Evolutionary conservation across 192 early-diverging fungal genomes (phyloP).

Genomic region (Spizellomyces sp.): DNA sequence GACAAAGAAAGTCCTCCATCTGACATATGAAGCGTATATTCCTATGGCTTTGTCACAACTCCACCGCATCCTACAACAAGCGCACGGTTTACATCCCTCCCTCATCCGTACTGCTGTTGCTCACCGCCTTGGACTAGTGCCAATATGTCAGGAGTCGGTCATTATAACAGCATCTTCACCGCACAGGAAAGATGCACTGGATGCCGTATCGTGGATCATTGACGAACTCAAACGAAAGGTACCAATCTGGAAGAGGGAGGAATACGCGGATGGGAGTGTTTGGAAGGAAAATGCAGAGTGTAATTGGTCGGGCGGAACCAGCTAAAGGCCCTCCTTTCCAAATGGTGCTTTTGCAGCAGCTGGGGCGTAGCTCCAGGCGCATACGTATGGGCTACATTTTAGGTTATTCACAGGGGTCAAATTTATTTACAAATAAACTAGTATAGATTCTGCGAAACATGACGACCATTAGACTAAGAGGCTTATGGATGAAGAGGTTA

Average conservation of each 20-base stretch:
- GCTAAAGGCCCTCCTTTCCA: too few relatives aligned
- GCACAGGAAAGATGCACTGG: constrained; percentile 77
- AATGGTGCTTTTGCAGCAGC: too few relatives aligned
- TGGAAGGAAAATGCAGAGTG: constrained; percentile 69
- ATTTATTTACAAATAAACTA: background rate
- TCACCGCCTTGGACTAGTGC: constrained; percentile 79
- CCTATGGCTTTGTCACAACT: constrained; percentile 83
- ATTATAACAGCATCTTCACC: constrained; percentile 78
- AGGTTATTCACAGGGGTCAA: too few relatives aligned
- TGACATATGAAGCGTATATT: constrained; percentile 88
- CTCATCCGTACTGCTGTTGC: constrained; percentile 73
- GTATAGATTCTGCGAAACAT: background rate
- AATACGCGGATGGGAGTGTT: constrained; percentile 76
- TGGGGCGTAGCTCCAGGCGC: too few relatives aligned
- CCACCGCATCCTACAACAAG: constrained; percentile 58
- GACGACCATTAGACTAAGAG: background rate
- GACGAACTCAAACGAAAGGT: constrained; percentile 84
- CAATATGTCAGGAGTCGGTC: constrained; percentile 80
- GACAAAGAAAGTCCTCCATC: constrained; percentile 68
- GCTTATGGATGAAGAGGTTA: background rate
- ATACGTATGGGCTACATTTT: too few relatives aligned
- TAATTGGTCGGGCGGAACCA: background rate
- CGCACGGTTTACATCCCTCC: constrained; percentile 63
- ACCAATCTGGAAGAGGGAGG: constrained; percentile 96
- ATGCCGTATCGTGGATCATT: constrained; percentile 80